Base-by-base conservation (phyloP, 2,329 filamentous ascomycete genomes). In the Sporothrix pseudoabietina region DNA sequence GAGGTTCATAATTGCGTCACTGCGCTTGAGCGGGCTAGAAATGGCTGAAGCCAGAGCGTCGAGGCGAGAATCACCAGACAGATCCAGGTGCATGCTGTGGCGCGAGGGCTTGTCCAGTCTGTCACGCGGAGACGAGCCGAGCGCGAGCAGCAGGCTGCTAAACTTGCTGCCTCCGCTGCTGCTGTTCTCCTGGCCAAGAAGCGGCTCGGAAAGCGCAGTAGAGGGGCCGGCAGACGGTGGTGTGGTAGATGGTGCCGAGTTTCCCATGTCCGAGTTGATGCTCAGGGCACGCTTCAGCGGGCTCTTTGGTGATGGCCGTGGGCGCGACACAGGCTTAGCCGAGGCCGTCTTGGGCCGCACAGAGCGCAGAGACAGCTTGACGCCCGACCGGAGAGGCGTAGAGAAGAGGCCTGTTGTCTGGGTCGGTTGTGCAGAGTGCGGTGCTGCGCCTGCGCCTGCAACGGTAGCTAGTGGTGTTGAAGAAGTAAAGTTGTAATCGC, bases 1-100 rank as follows among this genome's bases (percentile, higher is more conserved):
- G 68, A 97, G 84, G 78, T 93, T 94, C 92, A 97, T 95, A 70
- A 91, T 91, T 59, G 92, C 91, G 83, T 98, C 95, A 79, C 92
- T 95, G 78, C 96, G 90, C 86, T 98, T 98, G 77, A 98, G 84
- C 5, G 95, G 94, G 80, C 95, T 97, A 6, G 91, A 90, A 75
- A 90, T 89, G 26, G 87, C 84, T 22, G 88, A 84, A 68, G 85
- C 82, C 65, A 85, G 82, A 69, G 83, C 77, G 76, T 85, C 83
- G 47, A 76, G 79, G 66, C 82, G 83, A 22, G 80, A 80, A 70
- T 89, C 87, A 19, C 85, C 86, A 3, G 86, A 84, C 59, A 86
- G 82, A 78, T 90, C 89, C 47, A 89, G 81, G 77, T 88, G 87
- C 77, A 88, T 83, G 76, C 86, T 89, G 75, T 90, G 84, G 71